Evolutionary conservation across 306 rosid species (phyloP).

Genomic region (Gillenia trifoliata): DNA sequence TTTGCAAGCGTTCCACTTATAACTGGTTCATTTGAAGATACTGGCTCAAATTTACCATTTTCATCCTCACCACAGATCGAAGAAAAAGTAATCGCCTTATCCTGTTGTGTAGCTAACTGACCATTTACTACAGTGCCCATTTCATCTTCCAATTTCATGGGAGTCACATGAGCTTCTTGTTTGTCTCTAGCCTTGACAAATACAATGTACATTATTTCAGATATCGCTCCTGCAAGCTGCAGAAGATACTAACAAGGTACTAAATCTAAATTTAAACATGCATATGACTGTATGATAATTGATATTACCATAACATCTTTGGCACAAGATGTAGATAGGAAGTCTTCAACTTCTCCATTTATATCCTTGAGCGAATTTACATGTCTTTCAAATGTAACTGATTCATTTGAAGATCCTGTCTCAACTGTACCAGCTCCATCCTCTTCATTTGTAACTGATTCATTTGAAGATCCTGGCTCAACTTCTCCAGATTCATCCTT

Average conservation of each 20-base stretch:
- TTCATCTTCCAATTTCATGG: slow-evolving; percentile 20
- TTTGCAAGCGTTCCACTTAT: slow-evolving; percentile 32
- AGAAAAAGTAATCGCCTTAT: slow-evolving; percentile 19
- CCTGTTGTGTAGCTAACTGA: slow-evolving; percentile 23
- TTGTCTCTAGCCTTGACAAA: not conserved
- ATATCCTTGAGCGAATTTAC: slow-evolving; percentile 21
- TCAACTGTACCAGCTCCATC: slow-evolving; percentile 14
- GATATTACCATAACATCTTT: slow-evolving; percentile 28
- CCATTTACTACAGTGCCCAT: slow-evolving; percentile 17
- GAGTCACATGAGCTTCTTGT: slow-evolving; percentile 25
- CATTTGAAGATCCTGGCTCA: slow-evolving; percentile 24
- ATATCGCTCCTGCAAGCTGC: not conserved
- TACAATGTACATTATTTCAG: not conserved
- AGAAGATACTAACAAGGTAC: not conserved
- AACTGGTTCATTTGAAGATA: slow-evolving; percentile 17
- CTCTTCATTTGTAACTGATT: slow-evolving; percentile 25
- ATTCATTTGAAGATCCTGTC: slow-evolving; percentile 19
- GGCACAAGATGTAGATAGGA: slow-evolving; percentile 7
- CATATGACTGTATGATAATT: slow-evolving; percentile 2
- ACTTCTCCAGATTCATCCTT: slow-evolving; percentile 26
- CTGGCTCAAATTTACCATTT: slow-evolving; percentile 24
- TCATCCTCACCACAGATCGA: slow-evolving; percentile 24
- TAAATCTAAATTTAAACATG: not conserved
- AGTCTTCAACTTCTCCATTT: slow-evolving; percentile 31
- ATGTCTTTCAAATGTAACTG: slow-evolving; percentile 25